Base-by-base conservation (phyloP, 495 filamentous ascomycete genomes). In the Penicillium canescens region DNA sequence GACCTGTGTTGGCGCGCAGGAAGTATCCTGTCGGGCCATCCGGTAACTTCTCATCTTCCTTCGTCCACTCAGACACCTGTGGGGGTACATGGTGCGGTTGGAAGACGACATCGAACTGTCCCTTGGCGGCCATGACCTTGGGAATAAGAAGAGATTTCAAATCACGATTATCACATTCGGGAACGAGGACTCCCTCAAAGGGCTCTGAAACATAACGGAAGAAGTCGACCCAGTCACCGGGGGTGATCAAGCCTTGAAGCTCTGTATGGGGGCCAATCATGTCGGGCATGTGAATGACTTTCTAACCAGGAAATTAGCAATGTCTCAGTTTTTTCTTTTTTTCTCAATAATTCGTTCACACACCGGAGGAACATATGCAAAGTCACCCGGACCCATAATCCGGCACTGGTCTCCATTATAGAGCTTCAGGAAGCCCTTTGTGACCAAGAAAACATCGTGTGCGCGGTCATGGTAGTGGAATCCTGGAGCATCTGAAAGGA, bases 221-320 rank as follows among this genome's bases (percentile, higher is more conserved):
- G 62, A 79, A 77, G 46, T 80, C 77, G 11, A 76, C 70, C 77
- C 74, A 80, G 59, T 76, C 77, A n/a, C 77, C 75, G n/a, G 77
- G 77, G 3, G 72, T 75, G 31, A 78, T 71, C 8, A 80, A 47
- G 36, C 75, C 75, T 41, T 69, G 68, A 42, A 69, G 67, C 41
- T 78, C 75, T 12, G 75, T 75, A 50, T 78, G 73, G 0, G 68
- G 66, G 8, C 71, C 70, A 8, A 71, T 59, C 55, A 76, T 69
- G 52, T 76, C 69, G 20, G 72, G 72, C 42, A 72, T 72, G 56
- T 78, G 75, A 41, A 78, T 43, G 24, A 70, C 62, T 42, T 57
- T 69, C 75, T 74, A 46, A 2, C 6, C 28, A 13, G 33, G 4
- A 11, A 20, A 6, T 24, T 11, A 57, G 21, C 31, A 36, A 11